A percentile compares a stretch with the other conserved stretches of the same genome.
These are phyloP conservation scores for Bombardia bombarda DNA, from an alignment of 495 filamentous ascomycete species.

Conservation along the genomic window DNA sequence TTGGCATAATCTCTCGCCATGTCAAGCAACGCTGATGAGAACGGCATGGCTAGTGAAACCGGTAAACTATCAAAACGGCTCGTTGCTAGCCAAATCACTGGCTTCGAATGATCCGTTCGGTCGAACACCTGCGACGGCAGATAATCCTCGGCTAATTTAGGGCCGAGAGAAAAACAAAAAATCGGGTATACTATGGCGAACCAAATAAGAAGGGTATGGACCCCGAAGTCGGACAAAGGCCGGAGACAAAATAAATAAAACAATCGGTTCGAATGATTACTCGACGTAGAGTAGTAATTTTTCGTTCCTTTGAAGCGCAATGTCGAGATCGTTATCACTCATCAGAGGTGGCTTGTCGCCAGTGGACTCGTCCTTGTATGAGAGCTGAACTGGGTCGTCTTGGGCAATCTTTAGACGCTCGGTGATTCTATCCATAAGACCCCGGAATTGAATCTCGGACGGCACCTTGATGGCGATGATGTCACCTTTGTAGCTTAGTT, in stretches of 20 bases:
- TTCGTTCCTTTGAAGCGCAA: conserved; percentile 72
- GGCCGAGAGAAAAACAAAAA: not conserved
- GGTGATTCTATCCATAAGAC: conserved; percentile 71
- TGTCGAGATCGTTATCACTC: conserved; percentile 71
- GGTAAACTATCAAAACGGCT: too few relatives aligned
- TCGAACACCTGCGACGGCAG: too few relatives aligned
- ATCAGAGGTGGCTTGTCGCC: conserved; percentile 64
- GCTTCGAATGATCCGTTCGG: too few relatives aligned
- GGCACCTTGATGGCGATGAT: conserved; percentile 86
- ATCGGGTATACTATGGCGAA: conserved; percentile 6
- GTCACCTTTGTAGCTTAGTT: conserved; percentile 86
- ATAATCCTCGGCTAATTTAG: not conserved
- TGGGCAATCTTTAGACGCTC: conserved; percentile 64
- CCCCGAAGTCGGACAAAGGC: not conserved
- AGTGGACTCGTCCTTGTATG: conserved; percentile 80
- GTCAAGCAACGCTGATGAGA: too few relatives aligned
- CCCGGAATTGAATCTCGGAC: conserved; percentile 64
- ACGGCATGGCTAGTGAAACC: too few relatives aligned
- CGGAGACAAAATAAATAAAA: not conserved
- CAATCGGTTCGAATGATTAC: conserved; percentile 8
- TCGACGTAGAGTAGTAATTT: conserved; percentile 79
- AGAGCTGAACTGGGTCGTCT: conserved; percentile 61
- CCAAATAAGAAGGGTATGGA: not conserved
- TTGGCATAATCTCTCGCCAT: too few relatives aligned
- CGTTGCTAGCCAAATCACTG: too few relatives aligned